Evolutionary conservation across 202 grass and related monocot species (phyloP).

Genomic region (Panicum hallii): DNA sequence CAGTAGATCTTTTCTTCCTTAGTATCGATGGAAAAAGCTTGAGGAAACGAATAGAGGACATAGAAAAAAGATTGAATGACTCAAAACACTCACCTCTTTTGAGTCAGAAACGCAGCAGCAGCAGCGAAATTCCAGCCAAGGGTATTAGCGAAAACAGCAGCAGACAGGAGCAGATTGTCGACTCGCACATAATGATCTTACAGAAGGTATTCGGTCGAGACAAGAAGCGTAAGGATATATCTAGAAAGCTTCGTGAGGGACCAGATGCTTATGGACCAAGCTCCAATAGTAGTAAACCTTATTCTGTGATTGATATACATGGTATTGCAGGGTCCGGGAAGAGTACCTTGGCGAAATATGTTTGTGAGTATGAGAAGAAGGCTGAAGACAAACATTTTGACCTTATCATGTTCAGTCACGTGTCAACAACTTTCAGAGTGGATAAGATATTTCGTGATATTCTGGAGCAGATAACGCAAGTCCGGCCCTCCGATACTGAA

Average conservation of each 20-base stretch:
- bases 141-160: not conserved
- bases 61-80: not conserved
- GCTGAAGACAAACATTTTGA: not conserved
- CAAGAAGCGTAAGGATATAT: not conserved
- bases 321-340: conserved; percentile 48
- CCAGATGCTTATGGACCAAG: not conserved
- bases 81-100: not conserved
- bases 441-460: not conserved
- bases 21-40: not conserved
- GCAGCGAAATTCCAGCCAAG: not conserved
- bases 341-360: conserved; percentile 38
- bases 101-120: not conserved
- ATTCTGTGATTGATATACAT: conserved; percentile 38
- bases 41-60: not conserved
- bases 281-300: not conserved
- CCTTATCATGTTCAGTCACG: conserved; percentile 15
- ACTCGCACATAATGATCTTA: not conserved
- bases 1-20: not conserved
- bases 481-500: not conserved
- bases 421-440: conserved; percentile 1
- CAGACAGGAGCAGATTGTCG: not conserved
- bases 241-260: not conserved
- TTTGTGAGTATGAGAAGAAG: conserved; percentile 22
- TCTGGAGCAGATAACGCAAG: not conserved
- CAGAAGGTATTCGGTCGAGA: conserved; percentile 10